Evolutionary conservation across 1,284 basidiomycete species (phyloP).

Genomic region (Uromyces viciae-fabae): DNA sequence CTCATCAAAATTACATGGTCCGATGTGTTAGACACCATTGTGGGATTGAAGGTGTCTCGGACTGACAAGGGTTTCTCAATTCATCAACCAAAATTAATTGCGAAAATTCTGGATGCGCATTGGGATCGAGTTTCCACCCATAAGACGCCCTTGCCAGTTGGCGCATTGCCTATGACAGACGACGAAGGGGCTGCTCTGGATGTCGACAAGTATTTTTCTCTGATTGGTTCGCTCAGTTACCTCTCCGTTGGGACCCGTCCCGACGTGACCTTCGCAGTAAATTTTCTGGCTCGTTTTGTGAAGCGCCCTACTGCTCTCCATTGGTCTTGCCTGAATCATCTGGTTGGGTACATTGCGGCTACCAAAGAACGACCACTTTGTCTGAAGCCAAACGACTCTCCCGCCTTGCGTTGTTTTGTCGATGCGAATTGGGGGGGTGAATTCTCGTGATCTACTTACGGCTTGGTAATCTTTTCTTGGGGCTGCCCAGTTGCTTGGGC

Average conservation of each 20-base stretch:
- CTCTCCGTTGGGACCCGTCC: background rate
- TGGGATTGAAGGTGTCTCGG: background rate
- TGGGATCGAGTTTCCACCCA: background rate
- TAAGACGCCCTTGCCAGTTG: background rate
- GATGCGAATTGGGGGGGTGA: background rate
- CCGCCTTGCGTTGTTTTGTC: background rate
- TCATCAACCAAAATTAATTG: background rate
- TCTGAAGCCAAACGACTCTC: background rate
- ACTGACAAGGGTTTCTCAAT: background rate
- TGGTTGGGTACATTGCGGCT: background rate
- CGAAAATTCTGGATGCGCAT: background rate
- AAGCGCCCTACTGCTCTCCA: background rate
- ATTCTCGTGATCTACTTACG: background rate
- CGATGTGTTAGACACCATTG: background rate
- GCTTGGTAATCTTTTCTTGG: background rate
- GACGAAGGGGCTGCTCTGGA: too few species aligned
- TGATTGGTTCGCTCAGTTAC: background rate
- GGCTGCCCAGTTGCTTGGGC: background rate
- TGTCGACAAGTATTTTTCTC: background rate
- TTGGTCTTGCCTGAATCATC: background rate
- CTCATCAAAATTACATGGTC: conserved; percentile 7
- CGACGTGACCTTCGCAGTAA: background rate
- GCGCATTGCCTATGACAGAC: too few species aligned
- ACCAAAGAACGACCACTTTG: background rate
- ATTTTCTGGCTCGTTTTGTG: background rate